Conservation (phyloP, 164 flowering plant species). For the Echeveria elegans region DNA sequence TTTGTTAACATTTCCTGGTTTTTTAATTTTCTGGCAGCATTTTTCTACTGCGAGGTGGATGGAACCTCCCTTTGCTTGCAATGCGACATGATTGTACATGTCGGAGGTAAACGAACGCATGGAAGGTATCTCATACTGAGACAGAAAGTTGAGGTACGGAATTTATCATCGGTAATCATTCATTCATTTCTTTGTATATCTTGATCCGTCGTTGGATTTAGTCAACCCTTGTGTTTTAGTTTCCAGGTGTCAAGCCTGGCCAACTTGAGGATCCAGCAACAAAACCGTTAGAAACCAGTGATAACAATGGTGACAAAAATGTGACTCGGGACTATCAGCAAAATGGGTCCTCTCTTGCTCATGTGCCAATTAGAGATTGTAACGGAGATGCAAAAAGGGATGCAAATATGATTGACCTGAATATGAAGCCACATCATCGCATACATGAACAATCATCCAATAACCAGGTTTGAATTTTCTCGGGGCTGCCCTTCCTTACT, state of each 20-base stretch:
- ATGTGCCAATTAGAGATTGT: constrained; percentile 9
- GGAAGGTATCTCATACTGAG: constrained; percentile 33
- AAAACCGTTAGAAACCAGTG: constrained; percentile 18
- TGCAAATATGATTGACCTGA: constrained; percentile 31
- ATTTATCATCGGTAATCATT: neutral
- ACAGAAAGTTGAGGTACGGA: constrained; percentile 40
- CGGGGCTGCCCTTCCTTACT: neutral
- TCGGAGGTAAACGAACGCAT: constrained; percentile 45
- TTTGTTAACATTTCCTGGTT: no score
- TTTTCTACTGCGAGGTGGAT: constrained; percentile 40
- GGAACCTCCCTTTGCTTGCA: constrained; percentile 42
- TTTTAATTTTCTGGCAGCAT: constrained; percentile 19
- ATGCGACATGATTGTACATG: constrained; percentile 44
- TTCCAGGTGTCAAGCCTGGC: constrained; percentile 30
- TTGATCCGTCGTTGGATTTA: neutral
- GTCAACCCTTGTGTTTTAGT: constrained; percentile 18
- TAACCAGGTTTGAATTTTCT: constrained; percentile 20
- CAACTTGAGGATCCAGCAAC: constrained; percentile 16
- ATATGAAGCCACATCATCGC: constrained; percentile 28
- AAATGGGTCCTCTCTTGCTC: constrained; percentile 14
- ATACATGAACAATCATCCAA: constrained; percentile 23
- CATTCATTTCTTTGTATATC: neutral
- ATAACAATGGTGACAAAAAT: constrained; percentile 16
- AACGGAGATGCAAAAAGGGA: constrained; percentile 19
- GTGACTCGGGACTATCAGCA: constrained; percentile 16